Evolutionary conservation across 164 flowering plant genomes (phyloP).

Genomic region (Saururus chinensis): DNA sequence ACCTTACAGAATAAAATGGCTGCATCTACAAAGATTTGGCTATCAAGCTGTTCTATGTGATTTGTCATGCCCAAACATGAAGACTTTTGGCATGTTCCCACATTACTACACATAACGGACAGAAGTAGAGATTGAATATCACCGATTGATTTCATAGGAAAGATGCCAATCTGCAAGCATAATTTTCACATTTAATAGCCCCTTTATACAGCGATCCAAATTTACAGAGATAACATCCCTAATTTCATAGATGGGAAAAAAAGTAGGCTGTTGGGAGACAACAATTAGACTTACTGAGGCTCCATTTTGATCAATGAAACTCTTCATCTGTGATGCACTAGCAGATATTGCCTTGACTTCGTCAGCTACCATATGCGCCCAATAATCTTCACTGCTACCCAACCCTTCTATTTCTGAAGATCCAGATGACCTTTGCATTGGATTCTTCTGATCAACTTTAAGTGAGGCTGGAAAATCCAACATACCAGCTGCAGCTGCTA

Average conservation of each 20-base stretch:
- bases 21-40: slow-evolving; percentile 61
- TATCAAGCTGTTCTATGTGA: slow-evolving; percentile 44
- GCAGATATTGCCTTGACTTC: slow-evolving; percentile 68
- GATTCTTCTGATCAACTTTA: slow-evolving; percentile 19
- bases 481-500: slow-evolving; percentile 52
- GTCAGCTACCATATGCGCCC: slow-evolving; percentile 45
- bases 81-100: slow-evolving; percentile 39
- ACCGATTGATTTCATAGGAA: slow-evolving; percentile 31
- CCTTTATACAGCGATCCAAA: neutral
- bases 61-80: slow-evolving; percentile 31
- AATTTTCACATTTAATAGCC: neutral
- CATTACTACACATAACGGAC: slow-evolving; percentile 56
- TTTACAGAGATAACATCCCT: no score
- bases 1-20: slow-evolving; percentile 74
- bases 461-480: slow-evolving; percentile 23
- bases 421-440: slow-evolving; percentile 13
- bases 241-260: neutral
- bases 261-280: neutral
- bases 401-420: slow-evolving; percentile 30
- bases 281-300: slow-evolving; percentile 36
- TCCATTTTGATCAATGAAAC: slow-evolving; percentile 31
- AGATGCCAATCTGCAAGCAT: slow-evolving; percentile 37
- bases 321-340: slow-evolving; percentile 53
- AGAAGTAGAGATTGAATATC: slow-evolving; percentile 64
- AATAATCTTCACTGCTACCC: slow-evolving; percentile 32